Evolutionary conservation across 139 green algal species (phyloP).

Genomic region (Zygnema cylindricum): DNA sequence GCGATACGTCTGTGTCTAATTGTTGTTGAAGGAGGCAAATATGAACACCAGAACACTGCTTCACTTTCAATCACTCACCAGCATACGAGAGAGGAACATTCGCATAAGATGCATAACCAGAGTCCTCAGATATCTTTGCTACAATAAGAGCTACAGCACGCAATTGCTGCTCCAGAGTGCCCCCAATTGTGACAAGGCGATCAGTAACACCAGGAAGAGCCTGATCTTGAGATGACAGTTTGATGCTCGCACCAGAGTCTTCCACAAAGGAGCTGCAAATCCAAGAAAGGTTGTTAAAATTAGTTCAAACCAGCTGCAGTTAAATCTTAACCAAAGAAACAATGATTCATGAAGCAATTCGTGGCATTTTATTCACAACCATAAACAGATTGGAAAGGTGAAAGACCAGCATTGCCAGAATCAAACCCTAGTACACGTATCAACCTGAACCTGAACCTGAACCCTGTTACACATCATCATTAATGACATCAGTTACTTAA

Average conservation of each 20-base stretch:
- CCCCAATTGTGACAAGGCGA: slow-evolving; percentile 78
- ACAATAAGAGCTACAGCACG: slow-evolving; percentile 79
- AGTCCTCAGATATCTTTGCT: slow-evolving; percentile 77
- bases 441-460: too few relatives aligned
- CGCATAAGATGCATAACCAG: slow-evolving; percentile 68
- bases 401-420: too few relatives aligned
- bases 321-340: background rate
- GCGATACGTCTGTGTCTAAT: too few relatives aligned
- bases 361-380: too few relatives aligned
- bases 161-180: slow-evolving; percentile 75
- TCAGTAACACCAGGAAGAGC: slow-evolving; percentile 64
- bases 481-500: too few relatives aligned
- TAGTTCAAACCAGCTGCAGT: background rate
- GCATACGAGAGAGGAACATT: slow-evolving; percentile 53
- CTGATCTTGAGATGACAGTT: slow-evolving; percentile 71
- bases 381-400: too few relatives aligned
- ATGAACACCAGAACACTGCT: too few relatives aligned
- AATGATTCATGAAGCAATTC: too few relatives aligned
- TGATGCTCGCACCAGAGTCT: slow-evolving; percentile 75
- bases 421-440: too few relatives aligned
- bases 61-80: slow-evolving; percentile 38
- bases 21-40: too few relatives aligned
- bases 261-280: slow-evolving; percentile 72
- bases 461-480: too few relatives aligned
- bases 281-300: background rate